These are phyloP conservation scores for Thielaviopsis cerberus DNA, from an alignment of 2,329 filamentous ascomycete genomes.

Conservation along the genomic window DNA sequence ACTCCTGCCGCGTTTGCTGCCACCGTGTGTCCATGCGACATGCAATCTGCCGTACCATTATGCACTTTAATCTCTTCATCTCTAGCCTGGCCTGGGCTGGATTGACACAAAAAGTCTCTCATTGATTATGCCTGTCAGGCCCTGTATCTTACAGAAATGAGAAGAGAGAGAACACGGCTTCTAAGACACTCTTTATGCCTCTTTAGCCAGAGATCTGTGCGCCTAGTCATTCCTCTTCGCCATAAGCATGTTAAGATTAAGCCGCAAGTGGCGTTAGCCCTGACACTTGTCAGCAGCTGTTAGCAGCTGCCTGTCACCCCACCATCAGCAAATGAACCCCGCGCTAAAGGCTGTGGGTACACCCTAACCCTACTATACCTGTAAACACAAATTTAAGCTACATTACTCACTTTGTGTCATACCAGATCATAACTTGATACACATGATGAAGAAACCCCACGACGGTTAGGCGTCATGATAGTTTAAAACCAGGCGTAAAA, in stretches of 20 bases:
- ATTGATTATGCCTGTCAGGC: background rate
- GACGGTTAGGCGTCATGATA: background rate
- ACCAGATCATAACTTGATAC: background rate
- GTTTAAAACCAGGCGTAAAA: background rate
- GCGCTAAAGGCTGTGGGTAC: background rate
- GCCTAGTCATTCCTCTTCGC: background rate
- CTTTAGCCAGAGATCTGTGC: background rate
- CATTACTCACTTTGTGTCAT: background rate
- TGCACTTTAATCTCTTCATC: background rate
- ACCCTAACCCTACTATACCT: background rate
- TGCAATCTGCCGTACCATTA: background rate
- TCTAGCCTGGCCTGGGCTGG: background rate
- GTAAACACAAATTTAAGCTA: background rate
- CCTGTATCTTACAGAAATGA: background rate
- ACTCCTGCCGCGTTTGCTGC: background rate
- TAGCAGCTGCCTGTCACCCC: background rate
- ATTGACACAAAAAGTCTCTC: background rate
- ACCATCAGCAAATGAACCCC: background rate
- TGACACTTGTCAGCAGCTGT: background rate
- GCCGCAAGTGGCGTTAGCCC: background rate
- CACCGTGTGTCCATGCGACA: background rate
- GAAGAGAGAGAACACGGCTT: background rate
- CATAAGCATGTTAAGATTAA: background rate
- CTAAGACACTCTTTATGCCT: background rate
- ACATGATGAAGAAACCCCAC: background rate